phyloP scores from a whole-genome alignment of 2,329 filamentous ascomycete species.

The Colletotrichum eleusines region DNA sequence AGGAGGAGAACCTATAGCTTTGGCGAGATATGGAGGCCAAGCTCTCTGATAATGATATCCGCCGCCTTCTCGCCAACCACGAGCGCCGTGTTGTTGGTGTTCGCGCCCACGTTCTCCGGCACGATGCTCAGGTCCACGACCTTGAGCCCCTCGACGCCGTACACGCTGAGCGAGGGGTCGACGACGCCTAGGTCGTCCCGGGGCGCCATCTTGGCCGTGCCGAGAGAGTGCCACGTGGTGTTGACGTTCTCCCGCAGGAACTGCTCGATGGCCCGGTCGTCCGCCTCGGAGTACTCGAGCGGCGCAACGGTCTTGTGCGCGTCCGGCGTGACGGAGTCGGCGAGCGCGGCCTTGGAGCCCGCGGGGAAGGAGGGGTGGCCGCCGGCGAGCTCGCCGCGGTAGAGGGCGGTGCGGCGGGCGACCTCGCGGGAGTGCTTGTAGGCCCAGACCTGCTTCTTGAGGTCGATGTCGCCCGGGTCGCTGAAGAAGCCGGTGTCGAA shows the following conservation, averaged over 20 bases:
- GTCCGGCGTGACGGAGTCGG: constrained; percentile 59
- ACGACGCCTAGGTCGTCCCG: constrained; percentile 57
- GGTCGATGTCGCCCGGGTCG: constrained; percentile 62
- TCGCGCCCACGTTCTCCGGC: constrained; percentile 57
- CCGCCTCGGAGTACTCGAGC: constrained; percentile 63
- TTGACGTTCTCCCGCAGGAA: constrained; percentile 55
- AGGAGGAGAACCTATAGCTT: neutral
- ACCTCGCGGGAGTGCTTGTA: constrained; percentile 77
- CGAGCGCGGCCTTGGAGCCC: constrained; percentile 54
- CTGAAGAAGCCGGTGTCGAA: constrained; percentile 66
- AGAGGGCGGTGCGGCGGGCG: constrained; percentile 66
- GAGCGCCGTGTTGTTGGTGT: constrained; percentile 63
- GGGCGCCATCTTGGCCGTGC: constrained; percentile 60
- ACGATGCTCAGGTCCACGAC: constrained; percentile 55
- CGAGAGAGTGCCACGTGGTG: constrained; percentile 61
- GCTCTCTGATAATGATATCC: constrained; percentile 55
- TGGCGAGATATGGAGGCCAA: constrained; percentile 43
- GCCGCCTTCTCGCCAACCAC: constrained; percentile 62
- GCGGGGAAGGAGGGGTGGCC: constrained; percentile 60
- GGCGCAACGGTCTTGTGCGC: constrained; percentile 52
- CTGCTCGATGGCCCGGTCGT: constrained; percentile 61
- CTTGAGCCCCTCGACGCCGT: constrained; percentile 57
- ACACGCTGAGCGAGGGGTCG: constrained; percentile 56
- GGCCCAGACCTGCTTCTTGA: constrained; percentile 71
- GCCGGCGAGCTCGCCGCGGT: constrained; percentile 59